These are phyloP conservation scores for Pseudoscleropodium purum DNA, from an alignment of 225 moss, liverwort and hornwort species.

Conservation along the genomic window DNA sequence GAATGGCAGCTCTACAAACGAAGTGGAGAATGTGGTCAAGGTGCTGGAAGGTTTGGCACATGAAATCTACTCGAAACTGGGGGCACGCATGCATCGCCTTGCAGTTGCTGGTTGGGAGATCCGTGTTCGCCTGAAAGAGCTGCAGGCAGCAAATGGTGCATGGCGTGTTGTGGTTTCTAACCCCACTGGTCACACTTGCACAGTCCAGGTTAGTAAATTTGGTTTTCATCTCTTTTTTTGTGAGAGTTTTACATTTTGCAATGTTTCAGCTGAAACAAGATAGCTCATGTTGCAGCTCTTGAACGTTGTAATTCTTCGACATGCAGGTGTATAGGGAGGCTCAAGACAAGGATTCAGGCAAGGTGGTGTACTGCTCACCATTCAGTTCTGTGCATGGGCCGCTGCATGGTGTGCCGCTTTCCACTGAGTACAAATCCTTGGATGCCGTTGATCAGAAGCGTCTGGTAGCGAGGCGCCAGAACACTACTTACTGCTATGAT, in stretches of 20 bases:
- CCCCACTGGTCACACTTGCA: slow-evolving; percentile 88
- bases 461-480: slow-evolving; percentile 65
- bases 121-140: slow-evolving; percentile 78
- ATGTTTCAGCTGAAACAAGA: neutral
- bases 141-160: slow-evolving; percentile 62
- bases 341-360: slow-evolving; percentile 53
- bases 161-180: slow-evolving; percentile 86
- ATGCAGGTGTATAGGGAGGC: slow-evolving; percentile 88
- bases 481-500: slow-evolving; percentile 91
- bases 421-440: slow-evolving; percentile 65
- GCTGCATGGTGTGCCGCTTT: slow-evolving; percentile 66
- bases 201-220: slow-evolving; percentile 48
- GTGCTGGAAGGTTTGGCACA: slow-evolving; percentile 52
- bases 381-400: slow-evolving; percentile 39
- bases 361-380: slow-evolving; percentile 79
- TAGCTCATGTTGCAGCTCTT: neutral
- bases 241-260: neutral
- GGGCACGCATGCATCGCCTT: slow-evolving; percentile 84
- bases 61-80: slow-evolving; percentile 61
- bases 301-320: neutral
- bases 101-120: slow-evolving; percentile 90
- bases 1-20: slow-evolving; percentile 9
- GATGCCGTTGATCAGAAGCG: slow-evolving; percentile 81
- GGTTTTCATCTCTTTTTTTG: neutral
- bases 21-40: slow-evolving; percentile 45